Conservation (phyloP, 345 rosid genomes). For the Chamaenerion angustifolium region DNA sequence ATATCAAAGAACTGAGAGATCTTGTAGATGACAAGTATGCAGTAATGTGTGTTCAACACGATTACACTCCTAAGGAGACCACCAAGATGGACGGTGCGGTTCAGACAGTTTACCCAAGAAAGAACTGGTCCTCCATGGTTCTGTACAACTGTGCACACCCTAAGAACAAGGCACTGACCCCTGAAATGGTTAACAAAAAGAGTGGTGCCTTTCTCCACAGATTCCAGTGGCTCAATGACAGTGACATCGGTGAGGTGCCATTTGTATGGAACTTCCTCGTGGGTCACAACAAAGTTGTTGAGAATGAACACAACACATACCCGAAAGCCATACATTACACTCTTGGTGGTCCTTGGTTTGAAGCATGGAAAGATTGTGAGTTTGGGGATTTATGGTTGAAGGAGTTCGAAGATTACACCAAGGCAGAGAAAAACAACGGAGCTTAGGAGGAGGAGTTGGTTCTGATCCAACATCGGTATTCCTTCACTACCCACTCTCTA, state of each 20-base stretch:
- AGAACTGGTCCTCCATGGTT: conserved; percentile 99
- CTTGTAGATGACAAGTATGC: conserved; percentile 81
- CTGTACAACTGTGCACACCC: conserved; percentile 87
- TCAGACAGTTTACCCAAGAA: conserved; percentile 87
- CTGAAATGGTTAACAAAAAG: conserved; percentile 58
- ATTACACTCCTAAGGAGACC: conserved; percentile 78
- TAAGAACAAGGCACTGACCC: conserved; percentile 59
- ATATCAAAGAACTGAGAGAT: conserved; percentile 65
- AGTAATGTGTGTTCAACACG: conserved; percentile 91
- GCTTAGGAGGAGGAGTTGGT: conserved; percentile 6
- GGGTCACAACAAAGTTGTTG: conserved; percentile 72
- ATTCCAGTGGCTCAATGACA: conserved; percentile 93
- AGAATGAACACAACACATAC: conserved; percentile 38
- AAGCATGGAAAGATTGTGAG: conserved; percentile 84
- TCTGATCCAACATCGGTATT: not conserved
- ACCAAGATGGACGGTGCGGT: conserved; percentile 96
- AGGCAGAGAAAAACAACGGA: conserved; percentile 11
- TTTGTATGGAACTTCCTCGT: conserved; percentile 93
- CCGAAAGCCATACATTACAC: conserved; percentile 90
- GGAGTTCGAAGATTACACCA: conserved; percentile 53
- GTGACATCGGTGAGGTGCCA: conserved; percentile 74
- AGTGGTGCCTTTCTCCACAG: conserved; percentile 85
- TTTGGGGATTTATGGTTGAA: conserved; percentile 84
- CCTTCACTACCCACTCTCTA: too few species aligned
- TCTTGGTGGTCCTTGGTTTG: conserved; percentile 98